phyloP scores from a whole-genome alignment of 2,329 filamentous ascomycete species.

The Botrytis sinoallii region DNA sequence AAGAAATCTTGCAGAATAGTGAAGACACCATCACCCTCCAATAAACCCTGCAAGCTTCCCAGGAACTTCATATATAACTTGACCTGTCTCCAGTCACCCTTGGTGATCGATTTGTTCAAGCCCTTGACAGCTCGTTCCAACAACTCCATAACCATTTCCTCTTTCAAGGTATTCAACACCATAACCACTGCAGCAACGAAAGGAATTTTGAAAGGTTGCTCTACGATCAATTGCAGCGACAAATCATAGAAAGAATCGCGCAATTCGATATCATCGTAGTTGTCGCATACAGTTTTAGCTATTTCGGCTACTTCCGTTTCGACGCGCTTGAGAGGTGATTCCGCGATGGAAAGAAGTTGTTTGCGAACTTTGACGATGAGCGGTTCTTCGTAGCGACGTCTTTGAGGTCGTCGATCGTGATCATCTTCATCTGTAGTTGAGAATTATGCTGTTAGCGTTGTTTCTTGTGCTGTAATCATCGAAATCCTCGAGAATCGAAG shows the following conservation, averaged over 20 bases:
- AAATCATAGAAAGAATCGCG: slow-evolving; percentile 71
- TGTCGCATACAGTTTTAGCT: slow-evolving; percentile 73
- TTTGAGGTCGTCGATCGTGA: slow-evolving; percentile 68
- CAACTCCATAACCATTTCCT: slow-evolving; percentile 70
- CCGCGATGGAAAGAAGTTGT: slow-evolving; percentile 76
- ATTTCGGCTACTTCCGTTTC: slow-evolving; percentile 75
- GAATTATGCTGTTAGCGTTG: slow-evolving; percentile 30
- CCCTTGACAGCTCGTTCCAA: slow-evolving; percentile 59
- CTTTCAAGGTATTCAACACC: slow-evolving; percentile 72
- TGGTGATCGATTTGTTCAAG: slow-evolving; percentile 64
- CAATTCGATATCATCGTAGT: slow-evolving; percentile 81
- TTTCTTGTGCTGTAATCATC: slow-evolving; percentile 1
- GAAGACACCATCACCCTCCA: slow-evolving; percentile 83
- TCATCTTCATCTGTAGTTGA: slow-evolving; percentile 66
- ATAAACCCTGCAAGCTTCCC: slow-evolving; percentile 76
- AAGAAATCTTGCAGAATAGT: slow-evolving; percentile 87
- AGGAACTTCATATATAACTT: slow-evolving; percentile 89
- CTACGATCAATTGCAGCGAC: slow-evolving; percentile 70
- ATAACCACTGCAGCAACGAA: slow-evolving; percentile 84
- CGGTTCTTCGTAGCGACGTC: slow-evolving; percentile 72
- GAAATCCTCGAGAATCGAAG: not conserved
- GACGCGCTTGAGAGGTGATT: slow-evolving; percentile 74
- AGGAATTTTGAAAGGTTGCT: slow-evolving; percentile 97
- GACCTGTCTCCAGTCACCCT: slow-evolving; percentile 82
- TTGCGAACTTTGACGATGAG: slow-evolving; percentile 69